Conservation (phyloP, 108 stramenopile genomes). For the Skeletonema potamos region DNA sequence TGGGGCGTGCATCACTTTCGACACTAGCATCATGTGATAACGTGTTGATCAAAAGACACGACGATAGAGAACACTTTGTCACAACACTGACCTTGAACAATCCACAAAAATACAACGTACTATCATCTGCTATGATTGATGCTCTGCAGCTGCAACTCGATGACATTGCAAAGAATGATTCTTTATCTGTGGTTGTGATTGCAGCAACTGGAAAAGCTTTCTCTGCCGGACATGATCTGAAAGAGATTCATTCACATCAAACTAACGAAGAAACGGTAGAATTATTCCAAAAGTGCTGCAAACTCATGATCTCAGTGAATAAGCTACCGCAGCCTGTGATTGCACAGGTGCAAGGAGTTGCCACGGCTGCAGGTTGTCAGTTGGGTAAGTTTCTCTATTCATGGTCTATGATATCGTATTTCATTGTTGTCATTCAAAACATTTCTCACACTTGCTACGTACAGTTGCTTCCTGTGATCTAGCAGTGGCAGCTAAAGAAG, state of each 20-base stretch:
- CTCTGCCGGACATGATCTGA: conserved; percentile 72
- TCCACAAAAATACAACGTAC: conserved; percentile 42
- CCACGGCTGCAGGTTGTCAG: conserved; percentile 83
- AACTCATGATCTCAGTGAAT: conserved; percentile 55
- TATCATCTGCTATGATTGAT: conserved; percentile 47
- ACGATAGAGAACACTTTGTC: conserved; percentile 19
- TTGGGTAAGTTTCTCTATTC: conserved; percentile 8
- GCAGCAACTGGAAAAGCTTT: conserved; percentile 55
- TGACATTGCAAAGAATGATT: conserved; percentile 23
- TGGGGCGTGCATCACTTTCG: background rate
- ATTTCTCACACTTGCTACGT: too few species aligned
- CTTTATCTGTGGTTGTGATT: conserved; percentile 46
- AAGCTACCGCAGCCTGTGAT: conserved; percentile 60
- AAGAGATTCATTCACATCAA: conserved; percentile 43
- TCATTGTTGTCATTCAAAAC: too few species aligned
- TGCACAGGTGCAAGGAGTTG: conserved; percentile 69
- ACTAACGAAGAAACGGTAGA: conserved; percentile 9
- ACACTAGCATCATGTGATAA: background rate
- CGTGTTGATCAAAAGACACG: conserved; percentile 10
- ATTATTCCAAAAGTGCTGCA: conserved; percentile 61
- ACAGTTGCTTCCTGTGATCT: conserved; percentile 75
- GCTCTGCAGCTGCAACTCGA: conserved; percentile 38
- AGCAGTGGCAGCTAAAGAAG: conserved; percentile 46
- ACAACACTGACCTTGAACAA: conserved; percentile 49
- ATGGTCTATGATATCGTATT: too few species aligned